These are phyloP conservation scores for Grosmannia huntii DNA, from an alignment of 2,329 filamentous ascomycete species.

Conservation along the genomic window DNA sequence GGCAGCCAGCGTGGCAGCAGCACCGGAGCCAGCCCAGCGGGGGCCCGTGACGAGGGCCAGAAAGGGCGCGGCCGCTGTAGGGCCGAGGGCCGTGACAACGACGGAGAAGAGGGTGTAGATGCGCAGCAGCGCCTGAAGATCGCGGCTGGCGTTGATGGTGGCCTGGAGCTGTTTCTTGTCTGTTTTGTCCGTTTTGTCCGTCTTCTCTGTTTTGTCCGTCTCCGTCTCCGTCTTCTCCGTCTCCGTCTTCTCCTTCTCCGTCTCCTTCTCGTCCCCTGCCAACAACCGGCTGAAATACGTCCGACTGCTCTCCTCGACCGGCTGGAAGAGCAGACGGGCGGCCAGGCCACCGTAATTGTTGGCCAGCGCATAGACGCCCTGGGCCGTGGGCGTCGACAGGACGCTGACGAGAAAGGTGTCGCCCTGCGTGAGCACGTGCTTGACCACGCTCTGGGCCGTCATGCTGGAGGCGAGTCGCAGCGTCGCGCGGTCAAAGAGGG, in stretches of 20 bases:
- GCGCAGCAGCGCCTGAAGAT: slow-evolving; percentile 52
- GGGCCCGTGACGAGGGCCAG: slow-evolving; percentile 64
- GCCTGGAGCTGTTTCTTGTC: slow-evolving; percentile 21
- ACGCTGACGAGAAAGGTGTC: slow-evolving; percentile 79
- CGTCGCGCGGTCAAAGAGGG: slow-evolving; percentile 56
- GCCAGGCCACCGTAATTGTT: slow-evolving; percentile 89
- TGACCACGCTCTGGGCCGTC: slow-evolving; percentile 77
- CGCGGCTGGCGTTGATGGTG: no score
- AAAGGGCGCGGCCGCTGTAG: slow-evolving; percentile 59
- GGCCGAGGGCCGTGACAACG: slow-evolving; percentile 56
- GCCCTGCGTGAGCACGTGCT: slow-evolving; percentile 88
- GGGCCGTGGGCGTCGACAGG: slow-evolving; percentile 63
- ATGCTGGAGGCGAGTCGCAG: slow-evolving; percentile 66
- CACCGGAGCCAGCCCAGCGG: slow-evolving; percentile 58
- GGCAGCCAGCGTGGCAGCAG: slow-evolving; percentile 48
- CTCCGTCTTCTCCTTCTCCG: not conserved
- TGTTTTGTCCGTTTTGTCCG: not conserved
- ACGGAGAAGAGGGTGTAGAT: slow-evolving; percentile 65
- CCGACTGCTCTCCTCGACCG: slow-evolving; percentile 85
- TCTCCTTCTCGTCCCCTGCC: slow-evolving; percentile 14
- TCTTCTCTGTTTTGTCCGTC: not conserved
- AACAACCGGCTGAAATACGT: slow-evolving; percentile 80
- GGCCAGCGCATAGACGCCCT: slow-evolving; percentile 85
- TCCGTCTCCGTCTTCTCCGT: not conserved
- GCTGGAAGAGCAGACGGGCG: slow-evolving; percentile 83